A percentile compares a stretch with the other conserved stretches of the same genome.
phyloP scores from a whole-genome alignment of 2,329 filamentous ascomycete genomes.

The Grosmannia penicillata region DNA sequence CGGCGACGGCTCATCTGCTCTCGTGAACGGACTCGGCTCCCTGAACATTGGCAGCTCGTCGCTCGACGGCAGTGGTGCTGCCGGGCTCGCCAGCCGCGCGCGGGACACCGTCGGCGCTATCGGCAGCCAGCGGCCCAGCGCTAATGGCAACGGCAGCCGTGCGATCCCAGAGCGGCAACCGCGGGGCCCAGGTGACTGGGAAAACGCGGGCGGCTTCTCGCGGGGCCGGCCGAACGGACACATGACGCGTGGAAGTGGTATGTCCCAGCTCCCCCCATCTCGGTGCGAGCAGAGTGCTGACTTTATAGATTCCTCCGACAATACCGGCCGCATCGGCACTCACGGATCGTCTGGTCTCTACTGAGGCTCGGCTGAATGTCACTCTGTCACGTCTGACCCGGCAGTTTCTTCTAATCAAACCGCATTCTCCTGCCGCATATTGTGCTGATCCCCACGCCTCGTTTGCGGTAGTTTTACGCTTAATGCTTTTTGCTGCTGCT shows the following conservation, averaged over 20 bases:
- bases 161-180: slow-evolving; percentile 10
- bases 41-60: slow-evolving; percentile 31
- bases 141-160: slow-evolving; percentile 25
- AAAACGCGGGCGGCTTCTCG: slow-evolving; percentile 36
- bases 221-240: slow-evolving; percentile 45
- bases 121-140: slow-evolving; percentile 46
- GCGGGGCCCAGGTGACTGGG: slow-evolving; percentile 41
- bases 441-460: no score
- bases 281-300: not conserved
- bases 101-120: slow-evolving; percentile 45
- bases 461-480: slow-evolving; percentile 1
- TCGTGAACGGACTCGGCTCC: slow-evolving; percentile 33
- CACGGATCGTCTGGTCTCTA: slow-evolving; percentile 5
- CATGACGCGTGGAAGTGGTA: slow-evolving; percentile 46
- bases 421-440: no score
- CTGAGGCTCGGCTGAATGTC: not conserved
- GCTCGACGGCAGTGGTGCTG: slow-evolving; percentile 29
- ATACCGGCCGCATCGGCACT: slow-evolving; percentile 2
- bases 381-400: not conserved
- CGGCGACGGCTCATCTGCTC: no score
- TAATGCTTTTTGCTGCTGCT: slow-evolving; percentile 2
- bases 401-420: slow-evolving; percentile 1
- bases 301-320: slow-evolving; percentile 8
- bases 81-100: slow-evolving; percentile 18
- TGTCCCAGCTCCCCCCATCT: not conserved